Evolutionary conservation across 2,329 filamentous ascomycete species (phyloP).

Genomic region (Thelonectria discophora): DNA sequence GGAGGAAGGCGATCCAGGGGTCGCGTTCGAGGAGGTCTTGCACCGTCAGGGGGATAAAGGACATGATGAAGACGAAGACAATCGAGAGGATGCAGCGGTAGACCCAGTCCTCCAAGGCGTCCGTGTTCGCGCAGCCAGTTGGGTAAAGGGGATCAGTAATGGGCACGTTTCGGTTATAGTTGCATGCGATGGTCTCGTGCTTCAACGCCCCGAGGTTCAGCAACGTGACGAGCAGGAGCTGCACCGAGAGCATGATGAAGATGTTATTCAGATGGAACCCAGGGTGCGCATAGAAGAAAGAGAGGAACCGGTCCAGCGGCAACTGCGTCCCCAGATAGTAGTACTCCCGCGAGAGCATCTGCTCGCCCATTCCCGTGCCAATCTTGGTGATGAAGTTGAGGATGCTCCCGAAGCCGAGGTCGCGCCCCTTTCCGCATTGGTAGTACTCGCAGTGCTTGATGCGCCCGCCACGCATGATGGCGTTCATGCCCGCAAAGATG

Average conservation of each 20-base stretch:
- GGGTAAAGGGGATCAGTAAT: conserved; percentile 89
- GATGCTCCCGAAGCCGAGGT: conserved; percentile 98
- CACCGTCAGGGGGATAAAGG: conserved; percentile 90
- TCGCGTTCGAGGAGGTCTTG: conserved; percentile 97
- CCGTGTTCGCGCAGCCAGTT: conserved; percentile 88
- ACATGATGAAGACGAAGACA: conserved; percentile 98
- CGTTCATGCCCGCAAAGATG: conserved; percentile 99
- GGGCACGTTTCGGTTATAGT: conserved; percentile 85
- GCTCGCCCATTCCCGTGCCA: conserved; percentile 99
- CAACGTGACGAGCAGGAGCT: conserved; percentile 95
- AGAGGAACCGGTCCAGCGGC: conserved; percentile 95
- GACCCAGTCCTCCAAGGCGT: conserved; percentile 90
- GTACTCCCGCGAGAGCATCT: conserved; percentile 98
- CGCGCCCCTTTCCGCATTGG: conserved; percentile 99
- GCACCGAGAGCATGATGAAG: conserved; percentile 99
- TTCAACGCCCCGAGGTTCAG: conserved; percentile 88
- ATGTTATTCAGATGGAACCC: conserved; percentile 99
- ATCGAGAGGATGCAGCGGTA: conserved; percentile 94
- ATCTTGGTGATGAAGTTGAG: conserved; percentile 99
- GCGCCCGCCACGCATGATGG: conserved; percentile 90
- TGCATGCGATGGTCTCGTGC: conserved; percentile 87
- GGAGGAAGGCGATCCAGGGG: conserved; percentile 87
- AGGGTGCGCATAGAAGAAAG: conserved; percentile 98
- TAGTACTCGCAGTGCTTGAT: conserved; percentile 99
- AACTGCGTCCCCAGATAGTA: conserved; percentile 98